These are phyloP conservation scores for Clavariopsis aquatica DNA, from an alignment of 495 filamentous ascomycete species.

Conservation along the genomic window DNA sequence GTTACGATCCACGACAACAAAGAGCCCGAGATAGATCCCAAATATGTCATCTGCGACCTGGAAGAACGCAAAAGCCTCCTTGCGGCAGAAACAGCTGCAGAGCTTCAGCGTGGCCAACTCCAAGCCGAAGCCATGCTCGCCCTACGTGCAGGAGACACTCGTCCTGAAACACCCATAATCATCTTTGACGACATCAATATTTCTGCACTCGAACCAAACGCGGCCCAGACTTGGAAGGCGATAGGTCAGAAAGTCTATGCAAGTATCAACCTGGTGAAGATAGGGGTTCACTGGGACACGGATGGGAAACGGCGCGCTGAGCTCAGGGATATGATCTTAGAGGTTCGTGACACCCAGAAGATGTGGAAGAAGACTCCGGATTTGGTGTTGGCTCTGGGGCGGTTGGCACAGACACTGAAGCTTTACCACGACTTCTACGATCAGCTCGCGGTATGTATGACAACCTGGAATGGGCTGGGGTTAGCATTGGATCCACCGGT, in stretches of 20 bases:
- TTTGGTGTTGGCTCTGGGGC: not conserved
- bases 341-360: not conserved
- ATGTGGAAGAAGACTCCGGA: not conserved
- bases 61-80: not conserved
- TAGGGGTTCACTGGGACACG: not conserved
- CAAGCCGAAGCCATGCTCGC: not conserved
- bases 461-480: not conserved
- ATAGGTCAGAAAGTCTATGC: not conserved
- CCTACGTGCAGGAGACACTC: not conserved
- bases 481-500: too few relatives aligned
- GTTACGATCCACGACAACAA: too few relatives aligned
- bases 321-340: not conserved
- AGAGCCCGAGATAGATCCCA: not conserved
- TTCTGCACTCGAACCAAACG: too few relatives aligned
- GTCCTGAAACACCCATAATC: not conserved
- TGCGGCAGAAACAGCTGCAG: not conserved
- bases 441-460: not conserved
- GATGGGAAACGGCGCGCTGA: not conserved
- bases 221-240: not conserved
- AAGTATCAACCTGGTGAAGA: not conserved
- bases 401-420: not conserved
- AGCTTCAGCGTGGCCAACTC: not conserved
- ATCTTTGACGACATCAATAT: conserved; percentile 5
- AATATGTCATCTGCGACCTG: not conserved
- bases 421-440: conserved; percentile 4